phyloP scores from a whole-genome alignment of 257 asterid species.

The Paulownia fortunei region DNA sequence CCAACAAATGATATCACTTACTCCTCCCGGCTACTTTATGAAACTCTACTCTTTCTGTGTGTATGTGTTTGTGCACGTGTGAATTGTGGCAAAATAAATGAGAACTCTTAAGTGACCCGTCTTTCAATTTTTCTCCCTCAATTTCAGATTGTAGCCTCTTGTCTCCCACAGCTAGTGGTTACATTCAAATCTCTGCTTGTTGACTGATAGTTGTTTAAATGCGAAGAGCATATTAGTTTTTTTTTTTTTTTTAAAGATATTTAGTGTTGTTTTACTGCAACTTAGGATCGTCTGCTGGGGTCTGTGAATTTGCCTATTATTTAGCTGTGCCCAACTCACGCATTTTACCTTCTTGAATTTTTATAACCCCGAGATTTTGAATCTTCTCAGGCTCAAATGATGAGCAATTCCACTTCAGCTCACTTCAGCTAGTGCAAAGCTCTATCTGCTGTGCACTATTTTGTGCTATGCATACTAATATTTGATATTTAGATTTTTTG shows the following conservation, averaged over 20 bases:
- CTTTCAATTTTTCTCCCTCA: neutral
- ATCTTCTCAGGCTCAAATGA: neutral
- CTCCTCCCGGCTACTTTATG: neutral
- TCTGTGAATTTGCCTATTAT: too few relatives aligned
- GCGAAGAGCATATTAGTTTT: neutral
- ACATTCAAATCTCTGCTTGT: neutral
- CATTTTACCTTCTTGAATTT: neutral
- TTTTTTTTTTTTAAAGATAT: neutral
- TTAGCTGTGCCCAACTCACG: neutral
- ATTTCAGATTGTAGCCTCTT: neutral
- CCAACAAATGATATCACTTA: neutral
- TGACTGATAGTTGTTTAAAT: neutral
- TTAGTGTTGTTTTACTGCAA: too few relatives aligned
- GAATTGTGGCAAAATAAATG: neutral
- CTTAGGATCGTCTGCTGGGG: neutral
- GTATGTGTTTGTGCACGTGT: neutral
- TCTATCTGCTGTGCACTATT: neutral
- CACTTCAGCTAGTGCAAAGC: neutral
- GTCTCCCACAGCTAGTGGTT: neutral
- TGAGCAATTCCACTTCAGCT: neutral
- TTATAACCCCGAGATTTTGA: neutral
- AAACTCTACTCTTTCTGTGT: neutral
- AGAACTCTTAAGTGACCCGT: neutral
- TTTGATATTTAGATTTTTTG: neutral
- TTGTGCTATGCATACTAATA: neutral